Percentiles rank a stretch among this genome's conserved stretches.
phyloP scores from a whole-genome alignment of 805 yeast genomes.

The Alloascoidea africana region DNA sequence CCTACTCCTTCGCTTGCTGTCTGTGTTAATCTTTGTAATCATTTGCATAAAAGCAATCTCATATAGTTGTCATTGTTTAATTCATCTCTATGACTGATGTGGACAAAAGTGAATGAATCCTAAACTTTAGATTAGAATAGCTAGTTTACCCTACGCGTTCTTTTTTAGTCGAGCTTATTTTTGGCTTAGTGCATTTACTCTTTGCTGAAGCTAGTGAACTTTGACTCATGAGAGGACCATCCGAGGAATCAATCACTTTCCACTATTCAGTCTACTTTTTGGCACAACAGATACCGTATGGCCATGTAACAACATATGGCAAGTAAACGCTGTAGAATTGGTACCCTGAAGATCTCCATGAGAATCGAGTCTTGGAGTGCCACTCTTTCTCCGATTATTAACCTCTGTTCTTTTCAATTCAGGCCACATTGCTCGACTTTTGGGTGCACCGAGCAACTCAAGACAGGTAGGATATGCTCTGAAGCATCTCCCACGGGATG shows the following conservation, averaged over 20 bases:
- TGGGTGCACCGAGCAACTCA: conserved; percentile 48
- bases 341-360: neutral
- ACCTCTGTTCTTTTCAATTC: neutral
- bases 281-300: conserved; percentile 40
- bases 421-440: conserved; percentile 54
- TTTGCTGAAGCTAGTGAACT: too few relatives aligned
- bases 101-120: too few relatives aligned
- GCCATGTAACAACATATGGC: conserved; percentile 58
- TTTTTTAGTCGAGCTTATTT: too few relatives aligned
- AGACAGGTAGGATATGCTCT: conserved; percentile 64
- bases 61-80: too few relatives aligned
- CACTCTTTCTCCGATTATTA: neutral
- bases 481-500: conserved; percentile 34
- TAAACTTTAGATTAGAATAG: too few relatives aligned
- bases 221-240: neutral
- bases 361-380: neutral
- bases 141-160: too few relatives aligned
- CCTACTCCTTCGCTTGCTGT: too few relatives aligned
- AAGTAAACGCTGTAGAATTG: conserved; percentile 9
- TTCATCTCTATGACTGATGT: too few relatives aligned
- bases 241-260: conserved; percentile 38
- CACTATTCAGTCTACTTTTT: conserved; percentile 44
- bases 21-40: too few relatives aligned
- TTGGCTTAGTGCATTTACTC: too few relatives aligned
- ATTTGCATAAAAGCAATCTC: too few relatives aligned